phyloP scores from a whole-genome alignment of 1,284 basidiomycete species.

The Austroboletus rostrupii region DNA sequence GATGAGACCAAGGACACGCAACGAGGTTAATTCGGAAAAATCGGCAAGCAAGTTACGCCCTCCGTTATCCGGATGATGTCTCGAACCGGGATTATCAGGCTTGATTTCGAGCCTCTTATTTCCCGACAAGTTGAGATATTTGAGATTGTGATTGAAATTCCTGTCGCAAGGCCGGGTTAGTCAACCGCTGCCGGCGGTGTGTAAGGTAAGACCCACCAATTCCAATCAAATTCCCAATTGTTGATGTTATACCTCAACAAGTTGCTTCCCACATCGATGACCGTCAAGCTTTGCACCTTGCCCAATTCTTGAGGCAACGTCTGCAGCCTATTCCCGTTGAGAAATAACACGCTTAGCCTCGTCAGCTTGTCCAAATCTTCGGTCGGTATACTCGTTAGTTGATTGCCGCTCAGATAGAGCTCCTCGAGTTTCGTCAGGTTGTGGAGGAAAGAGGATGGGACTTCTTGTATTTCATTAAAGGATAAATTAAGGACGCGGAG shows the following conservation, averaged over 20 bases:
- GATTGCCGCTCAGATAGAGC: conserved; percentile 92
- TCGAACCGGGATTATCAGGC: conserved; percentile 40
- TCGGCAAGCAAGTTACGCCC: conserved; percentile 62
- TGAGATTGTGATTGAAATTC: conserved; percentile 94
- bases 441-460: conserved; percentile 76
- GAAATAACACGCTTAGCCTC: conserved; percentile 71
- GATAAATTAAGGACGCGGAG: conserved; percentile 87
- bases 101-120: conserved; percentile 89
- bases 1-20: conserved; percentile 93
- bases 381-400: conserved; percentile 84
- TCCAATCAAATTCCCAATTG: conserved; percentile 99
- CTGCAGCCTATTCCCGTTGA: conserved; percentile 94
- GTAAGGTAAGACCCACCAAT: conserved; percentile 65
- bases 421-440: conserved; percentile 73
- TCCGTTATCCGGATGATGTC: conserved; percentile 20
- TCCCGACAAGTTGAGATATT: conserved; percentile 86
- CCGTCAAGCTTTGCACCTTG: conserved; percentile 75
- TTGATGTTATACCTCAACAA: conserved; percentile 96
- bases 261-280: conserved; percentile 94
- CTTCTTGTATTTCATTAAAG: conserved; percentile 93
- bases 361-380: conserved; percentile 78
- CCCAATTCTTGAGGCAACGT: conserved; percentile 90
- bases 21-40: conserved; percentile 79
- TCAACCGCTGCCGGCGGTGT: background rate
- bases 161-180: conserved; percentile 39